Percentiles rank a stretch among this genome's conserved stretches.
phyloP scores from a whole-genome alignment of 371 early-diverging fungal genomes.

The Mortierella sp. region DNA sequence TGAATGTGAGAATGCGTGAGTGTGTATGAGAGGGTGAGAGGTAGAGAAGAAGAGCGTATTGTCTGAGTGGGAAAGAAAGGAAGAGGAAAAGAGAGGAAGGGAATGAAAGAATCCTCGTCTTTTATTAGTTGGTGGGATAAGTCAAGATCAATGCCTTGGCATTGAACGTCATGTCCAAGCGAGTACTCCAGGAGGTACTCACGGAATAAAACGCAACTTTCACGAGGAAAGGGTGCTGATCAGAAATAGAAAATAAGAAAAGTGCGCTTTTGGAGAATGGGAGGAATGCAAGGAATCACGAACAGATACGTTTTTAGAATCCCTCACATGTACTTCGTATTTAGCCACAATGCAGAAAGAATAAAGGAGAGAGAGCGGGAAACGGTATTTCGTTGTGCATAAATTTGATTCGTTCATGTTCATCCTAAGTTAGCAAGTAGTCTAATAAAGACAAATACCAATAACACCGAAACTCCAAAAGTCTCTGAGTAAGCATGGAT shows the following conservation, averaged over 20 bases:
- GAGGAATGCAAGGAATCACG: background rate
- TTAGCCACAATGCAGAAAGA: background rate
- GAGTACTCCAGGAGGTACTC: background rate
- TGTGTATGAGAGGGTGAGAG: background rate
- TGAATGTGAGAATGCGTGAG: background rate
- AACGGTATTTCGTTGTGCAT: background rate
- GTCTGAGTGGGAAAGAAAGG: background rate
- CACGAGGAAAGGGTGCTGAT: background rate
- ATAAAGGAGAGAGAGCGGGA: background rate
- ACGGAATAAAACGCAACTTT: background rate
- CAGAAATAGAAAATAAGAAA: background rate
- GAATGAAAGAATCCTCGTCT: background rate
- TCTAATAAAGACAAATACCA: background rate
- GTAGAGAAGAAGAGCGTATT: background rate
- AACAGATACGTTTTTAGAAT: background rate
- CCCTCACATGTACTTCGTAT: background rate
- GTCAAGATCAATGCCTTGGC: background rate
- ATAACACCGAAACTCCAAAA: conserved; percentile 2
- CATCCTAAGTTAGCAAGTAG: too few relatives aligned
- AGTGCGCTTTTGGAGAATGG: background rate
- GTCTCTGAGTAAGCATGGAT: background rate
- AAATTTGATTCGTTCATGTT: background rate
- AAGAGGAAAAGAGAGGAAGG: background rate
- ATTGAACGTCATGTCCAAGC: background rate
- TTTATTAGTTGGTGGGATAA: background rate